Evolutionary conservation across 2,329 filamentous ascomycete genomes (phyloP), one percentile per base, ranked within the genome.

Genomic region (Colletotrichum musicola): DNA sequence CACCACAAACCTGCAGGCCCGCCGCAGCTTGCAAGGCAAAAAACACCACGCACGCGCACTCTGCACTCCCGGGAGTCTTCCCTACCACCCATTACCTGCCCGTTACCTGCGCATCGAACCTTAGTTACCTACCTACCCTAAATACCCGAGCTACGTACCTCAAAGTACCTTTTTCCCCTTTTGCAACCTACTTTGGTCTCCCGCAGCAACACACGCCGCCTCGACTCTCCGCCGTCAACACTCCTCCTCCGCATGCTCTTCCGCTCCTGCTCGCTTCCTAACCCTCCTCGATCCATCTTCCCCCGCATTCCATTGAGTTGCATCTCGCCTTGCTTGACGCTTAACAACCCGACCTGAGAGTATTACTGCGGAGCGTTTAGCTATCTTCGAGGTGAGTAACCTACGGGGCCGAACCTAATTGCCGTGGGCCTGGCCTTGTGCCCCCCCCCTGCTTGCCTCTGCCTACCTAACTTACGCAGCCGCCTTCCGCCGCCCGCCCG

Each of bases 371-470:
- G 30, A 35, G 30, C 30, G 30, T 35, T 35, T 35, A 35, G 30
- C 30, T 35, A 35, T 35, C 30, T 10, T 68, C 54, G 54, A 68
- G 61, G 65, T 42, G 14, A 13, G 40, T 35, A 35, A 35, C 22
- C 22, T 68, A 68, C 61, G 30, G 42, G 54, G 51, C 54, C 54
- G 56, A 59, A 54, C 61, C 22, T 64, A 59, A 64, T 42, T 42
- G 22, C 61, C 61, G 47, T 54, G 13, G 13, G 40, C 40, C 12
- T 27, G 51, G 61, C 42, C 49, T 64, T 55, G 20, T 57, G 27
- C 64, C 65, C 22, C 22, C 22, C 40, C 64, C 65, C 27, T 64
- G 64, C 47, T 27, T 68, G 40, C 64, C 65, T 35, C 30, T 35
- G 30, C 30, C 30, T 35, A 7, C 10, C 30, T 35, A 7, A 3